Percentiles rank a stretch among this genome's conserved stretches.
Evolutionary conservation across 2,329 filamentous ascomycete genomes (phyloP).

Genomic region (Scytalidium lignicola): DNA sequence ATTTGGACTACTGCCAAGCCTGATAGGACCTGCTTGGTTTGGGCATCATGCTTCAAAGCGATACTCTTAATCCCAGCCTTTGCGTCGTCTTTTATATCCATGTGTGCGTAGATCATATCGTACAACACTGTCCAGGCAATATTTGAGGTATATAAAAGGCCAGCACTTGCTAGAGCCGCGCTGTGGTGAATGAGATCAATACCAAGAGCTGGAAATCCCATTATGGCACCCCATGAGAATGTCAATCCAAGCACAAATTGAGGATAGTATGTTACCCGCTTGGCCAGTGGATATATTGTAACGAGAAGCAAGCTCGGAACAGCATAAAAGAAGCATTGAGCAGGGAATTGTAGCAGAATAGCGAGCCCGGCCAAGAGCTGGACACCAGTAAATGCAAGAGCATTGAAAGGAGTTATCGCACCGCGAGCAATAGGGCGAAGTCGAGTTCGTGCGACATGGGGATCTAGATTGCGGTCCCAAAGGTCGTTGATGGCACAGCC

Average conservation of each 20-base stretch:
- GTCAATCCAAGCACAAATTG: conserved; percentile 78
- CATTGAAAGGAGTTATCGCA: conserved; percentile 68
- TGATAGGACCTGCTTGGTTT: conserved; percentile 68
- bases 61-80: conserved; percentile 63
- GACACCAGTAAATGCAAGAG: conserved; percentile 65
- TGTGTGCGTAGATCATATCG: conserved; percentile 91
- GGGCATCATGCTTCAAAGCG: conserved; percentile 27
- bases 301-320: conserved; percentile 72
- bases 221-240: conserved; percentile 84
- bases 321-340: conserved; percentile 69
- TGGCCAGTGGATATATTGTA: conserved; percentile 73
- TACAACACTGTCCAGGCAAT: conserved; percentile 84
- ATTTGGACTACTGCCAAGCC: conserved; percentile 67
- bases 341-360: conserved; percentile 71
- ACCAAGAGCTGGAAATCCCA: conserved; percentile 81
- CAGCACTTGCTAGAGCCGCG: conserved; percentile 59
- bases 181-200: conserved; percentile 64
- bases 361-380: conserved; percentile 71
- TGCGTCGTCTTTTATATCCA: conserved; percentile 81
- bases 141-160: conserved; percentile 69
- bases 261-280: conserved; percentile 82
- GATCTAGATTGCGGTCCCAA: conserved; percentile 84
- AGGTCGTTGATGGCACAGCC: conserved; percentile 89
- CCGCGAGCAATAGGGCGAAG: conserved; percentile 76
- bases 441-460: conserved; percentile 69